Conservation (phyloP, 129 eudicot genomes). For the Saussurea involucrata region DNA sequence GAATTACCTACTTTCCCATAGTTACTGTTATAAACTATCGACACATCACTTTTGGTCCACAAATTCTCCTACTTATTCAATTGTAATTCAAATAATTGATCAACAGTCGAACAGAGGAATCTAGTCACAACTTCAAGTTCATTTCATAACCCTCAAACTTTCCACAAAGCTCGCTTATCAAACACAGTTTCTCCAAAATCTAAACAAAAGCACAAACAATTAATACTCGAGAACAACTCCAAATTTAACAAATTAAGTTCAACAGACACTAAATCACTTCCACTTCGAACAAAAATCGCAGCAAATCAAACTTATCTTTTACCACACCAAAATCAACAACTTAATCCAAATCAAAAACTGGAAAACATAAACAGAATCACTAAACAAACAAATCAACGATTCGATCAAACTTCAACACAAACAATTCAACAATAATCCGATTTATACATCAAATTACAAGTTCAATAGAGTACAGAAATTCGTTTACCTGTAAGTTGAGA, state of each 20-base stretch:
- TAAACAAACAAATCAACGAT: neutral
- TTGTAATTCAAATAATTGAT: neutral
- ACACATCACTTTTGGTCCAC: neutral
- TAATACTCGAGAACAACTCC: neutral
- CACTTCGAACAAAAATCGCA: neutral
- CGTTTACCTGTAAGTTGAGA: slow-evolving; percentile 9
- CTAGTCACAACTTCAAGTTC: neutral
- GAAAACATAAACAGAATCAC: neutral
- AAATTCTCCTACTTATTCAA: neutral
- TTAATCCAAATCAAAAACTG: neutral
- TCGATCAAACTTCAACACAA: slow-evolving; percentile 3
- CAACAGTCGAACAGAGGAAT: neutral
- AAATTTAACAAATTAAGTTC: slow-evolving; percentile 4
- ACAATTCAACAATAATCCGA: neutral
- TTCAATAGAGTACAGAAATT: neutral
- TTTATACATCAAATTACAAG: neutral
- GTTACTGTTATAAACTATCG: neutral
- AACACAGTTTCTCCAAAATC: neutral
- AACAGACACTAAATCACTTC: neutral
- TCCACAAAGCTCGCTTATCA: neutral
- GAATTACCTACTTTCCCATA: neutral
- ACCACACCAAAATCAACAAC: neutral
- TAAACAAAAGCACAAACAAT: neutral
- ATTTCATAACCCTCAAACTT: neutral
- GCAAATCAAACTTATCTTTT: neutral